Evolutionary conservation across 768 basidiomycete genomes (phyloP).

Genomic region (Russula earlei): DNA sequence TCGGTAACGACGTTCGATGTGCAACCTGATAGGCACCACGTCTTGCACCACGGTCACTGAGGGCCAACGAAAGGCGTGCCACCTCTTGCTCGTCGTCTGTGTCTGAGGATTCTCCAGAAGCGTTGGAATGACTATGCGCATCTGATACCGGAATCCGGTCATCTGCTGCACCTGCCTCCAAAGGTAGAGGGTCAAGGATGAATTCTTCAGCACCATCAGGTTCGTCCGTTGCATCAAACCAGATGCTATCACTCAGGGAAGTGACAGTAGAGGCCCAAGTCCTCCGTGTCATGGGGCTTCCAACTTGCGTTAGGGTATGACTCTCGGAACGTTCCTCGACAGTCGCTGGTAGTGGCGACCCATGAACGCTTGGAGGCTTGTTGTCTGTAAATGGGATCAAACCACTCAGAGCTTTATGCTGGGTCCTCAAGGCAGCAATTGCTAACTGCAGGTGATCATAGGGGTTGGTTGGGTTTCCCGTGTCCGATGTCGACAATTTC

Average conservation of each 20-base stretch:
- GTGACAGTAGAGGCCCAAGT: slow-evolving; percentile 23
- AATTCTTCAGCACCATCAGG: slow-evolving; percentile 62
- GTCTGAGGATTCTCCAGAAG: slow-evolving; percentile 46
- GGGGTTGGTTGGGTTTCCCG: slow-evolving; percentile 15
- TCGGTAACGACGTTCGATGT: slow-evolving; percentile 51
- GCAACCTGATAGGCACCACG: slow-evolving; percentile 22
- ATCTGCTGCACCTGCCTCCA: slow-evolving; percentile 24
- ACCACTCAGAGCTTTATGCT: slow-evolving; percentile 45
- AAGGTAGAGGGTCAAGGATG: slow-evolving; percentile 32
- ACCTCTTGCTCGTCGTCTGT: slow-evolving; percentile 32
- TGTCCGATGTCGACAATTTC: slow-evolving; percentile 4
- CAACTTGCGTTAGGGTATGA: slow-evolving; percentile 17
- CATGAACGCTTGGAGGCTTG: slow-evolving; percentile 21
- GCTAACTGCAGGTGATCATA: slow-evolving; percentile 39
- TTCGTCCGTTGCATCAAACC: slow-evolving; percentile 67
- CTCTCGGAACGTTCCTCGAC: slow-evolving; percentile 38
- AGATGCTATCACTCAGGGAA: slow-evolving; percentile 36
- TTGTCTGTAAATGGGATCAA: slow-evolving; percentile 24
- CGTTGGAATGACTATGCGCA: slow-evolving; percentile 36
- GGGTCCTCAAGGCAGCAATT: slow-evolving; percentile 47
- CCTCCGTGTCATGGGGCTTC: slow-evolving; percentile 11
- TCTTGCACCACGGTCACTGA: slow-evolving; percentile 6
- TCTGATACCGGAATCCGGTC: slow-evolving; percentile 30
- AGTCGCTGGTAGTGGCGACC: slow-evolving; percentile 34
- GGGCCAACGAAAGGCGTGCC: slow-evolving; percentile 7